A percentile compares a stretch with the other conserved stretches of the same genome.
phyloP scores from a whole-genome alignment of 139 green algal genomes.

The Picocystis salinarum region DNA sequence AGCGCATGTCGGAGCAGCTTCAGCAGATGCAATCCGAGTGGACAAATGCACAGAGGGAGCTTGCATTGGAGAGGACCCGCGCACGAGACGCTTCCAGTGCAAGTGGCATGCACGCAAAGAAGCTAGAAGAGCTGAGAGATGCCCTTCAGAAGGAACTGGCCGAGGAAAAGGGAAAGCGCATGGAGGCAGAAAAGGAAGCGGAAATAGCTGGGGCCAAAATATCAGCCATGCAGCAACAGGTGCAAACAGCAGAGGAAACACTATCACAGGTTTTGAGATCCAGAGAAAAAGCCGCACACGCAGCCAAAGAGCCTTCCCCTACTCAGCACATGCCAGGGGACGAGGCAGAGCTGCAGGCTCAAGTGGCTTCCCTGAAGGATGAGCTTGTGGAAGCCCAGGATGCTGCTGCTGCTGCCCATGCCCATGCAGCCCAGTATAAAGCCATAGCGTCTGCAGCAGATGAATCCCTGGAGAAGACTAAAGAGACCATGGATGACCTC shows the following conservation, averaged over 20 bases:
- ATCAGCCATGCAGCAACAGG: slow-evolving; percentile 23
- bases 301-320: neutral
- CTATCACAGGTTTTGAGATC: slow-evolving; percentile 10
- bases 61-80: neutral
- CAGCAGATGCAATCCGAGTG: slow-evolving; percentile 10
- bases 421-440: slow-evolving; percentile 32
- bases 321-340: neutral
- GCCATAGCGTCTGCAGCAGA: slow-evolving; percentile 23
- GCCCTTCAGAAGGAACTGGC: slow-evolving; percentile 13
- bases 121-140: neutral
- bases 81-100: neutral
- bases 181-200: slow-evolving; percentile 16
- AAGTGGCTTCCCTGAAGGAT: too few species aligned
- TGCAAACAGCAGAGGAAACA: slow-evolving; percentile 28
- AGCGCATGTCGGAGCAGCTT: slow-evolving; percentile 15
- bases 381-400: slow-evolving; percentile 30
- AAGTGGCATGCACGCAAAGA: neutral
- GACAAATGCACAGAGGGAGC: slow-evolving; percentile 10
- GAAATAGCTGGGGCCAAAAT: slow-evolving; percentile 18
- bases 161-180: slow-evolving; percentile 5
- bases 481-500: slow-evolving; percentile 11
- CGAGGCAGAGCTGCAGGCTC: slow-evolving; percentile 15
- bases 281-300: neutral
- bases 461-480: slow-evolving; percentile 20
- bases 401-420: slow-evolving; percentile 22